Base-by-base conservation (phyloP, 176 grass and related monocot species). In the Zizania latifolia region DNA sequence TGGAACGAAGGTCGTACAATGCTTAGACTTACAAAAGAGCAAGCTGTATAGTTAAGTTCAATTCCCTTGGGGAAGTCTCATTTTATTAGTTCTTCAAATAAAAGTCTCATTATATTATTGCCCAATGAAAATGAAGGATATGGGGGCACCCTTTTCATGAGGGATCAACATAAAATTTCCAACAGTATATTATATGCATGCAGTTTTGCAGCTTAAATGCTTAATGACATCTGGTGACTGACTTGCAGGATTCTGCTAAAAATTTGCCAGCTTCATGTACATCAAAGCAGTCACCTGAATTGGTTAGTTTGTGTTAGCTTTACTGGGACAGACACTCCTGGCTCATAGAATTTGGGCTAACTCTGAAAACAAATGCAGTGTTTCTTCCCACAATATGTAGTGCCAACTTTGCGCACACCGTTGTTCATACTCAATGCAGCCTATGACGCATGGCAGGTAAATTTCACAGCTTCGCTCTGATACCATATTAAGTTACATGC, bases 381-480 rank as follows among this genome's bases (percentile, higher is more conserved):
- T 48, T 92, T 96, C 83, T 96, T 96, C 84, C 93, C 93, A 0
- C 93, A 96, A 65, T 79, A 96, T 29, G 70, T 96, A 31, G 71
- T 92, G 58, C 86, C 83, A 54, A 70, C 81, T 51, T 26, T 96
- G 59, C 70, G 64, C 36, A 92, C 89, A 30, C 86, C 93, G 1
- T 39, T 96, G 35, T 96, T 96, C 81, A 80, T 92, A 78, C 74
- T 96, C 13, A 96, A 88, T 78, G 72, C 93, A 81, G 93, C 89
- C 43, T 96, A 96, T 31, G 93, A 96, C 43, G 58, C 84, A 50
- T 96, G 89, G 89, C 93, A 96, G 86, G 93, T 85, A 85, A 76
- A 28, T 65, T 80, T 61, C 34, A 28, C 64, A 75, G 26, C 34
- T 36, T 89, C 74, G n/a, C n/a, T n/a, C n/a, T n/a, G n/a, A n/a